Evolutionary conservation across 768 basidiomycete genomes (phyloP).

Genomic region (Podaxis pistillaris): DNA sequence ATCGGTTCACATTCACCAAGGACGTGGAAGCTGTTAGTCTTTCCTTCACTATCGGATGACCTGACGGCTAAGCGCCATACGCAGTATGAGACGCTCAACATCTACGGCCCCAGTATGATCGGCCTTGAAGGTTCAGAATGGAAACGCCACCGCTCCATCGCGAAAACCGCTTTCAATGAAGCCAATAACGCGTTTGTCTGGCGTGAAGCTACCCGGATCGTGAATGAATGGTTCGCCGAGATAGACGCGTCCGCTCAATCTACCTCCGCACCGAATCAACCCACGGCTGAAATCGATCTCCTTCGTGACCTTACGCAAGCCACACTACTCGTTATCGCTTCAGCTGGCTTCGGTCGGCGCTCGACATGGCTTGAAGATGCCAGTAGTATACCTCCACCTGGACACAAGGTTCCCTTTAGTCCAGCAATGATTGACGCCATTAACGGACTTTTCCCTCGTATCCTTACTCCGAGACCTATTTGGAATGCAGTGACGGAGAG

Average conservation of each 20-base stretch:
- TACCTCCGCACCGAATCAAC: background rate
- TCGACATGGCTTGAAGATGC: constrained; percentile 32
- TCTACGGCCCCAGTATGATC: constrained; percentile 47
- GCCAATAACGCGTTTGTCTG: constrained; percentile 50
- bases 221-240: constrained; percentile 41
- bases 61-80: background rate
- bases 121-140: constrained; percentile 42
- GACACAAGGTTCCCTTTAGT: constrained; percentile 34
- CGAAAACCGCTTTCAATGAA: constrained; percentile 52
- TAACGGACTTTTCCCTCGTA: constrained; percentile 26
- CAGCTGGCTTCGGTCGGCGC: constrained; percentile 41
- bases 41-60: background rate
- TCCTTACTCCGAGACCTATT: constrained; percentile 33
- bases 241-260: constrained; percentile 23
- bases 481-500: constrained; percentile 25
- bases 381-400: constrained; percentile 23
- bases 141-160: constrained; percentile 43
- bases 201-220: constrained; percentile 39
- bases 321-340: constrained; percentile 37
- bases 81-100: constrained; percentile 39
- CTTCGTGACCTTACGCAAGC: constrained; percentile 27
- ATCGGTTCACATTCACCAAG: constrained; percentile 37
- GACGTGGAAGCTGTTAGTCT: constrained; percentile 34
- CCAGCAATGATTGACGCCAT: constrained; percentile 31
- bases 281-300: constrained; percentile 20